Evolutionary conservation across 805 yeast species (phyloP), one percentile per base, ranked within the genome.

Genomic region (Lachancea thermotolerans): DNA sequence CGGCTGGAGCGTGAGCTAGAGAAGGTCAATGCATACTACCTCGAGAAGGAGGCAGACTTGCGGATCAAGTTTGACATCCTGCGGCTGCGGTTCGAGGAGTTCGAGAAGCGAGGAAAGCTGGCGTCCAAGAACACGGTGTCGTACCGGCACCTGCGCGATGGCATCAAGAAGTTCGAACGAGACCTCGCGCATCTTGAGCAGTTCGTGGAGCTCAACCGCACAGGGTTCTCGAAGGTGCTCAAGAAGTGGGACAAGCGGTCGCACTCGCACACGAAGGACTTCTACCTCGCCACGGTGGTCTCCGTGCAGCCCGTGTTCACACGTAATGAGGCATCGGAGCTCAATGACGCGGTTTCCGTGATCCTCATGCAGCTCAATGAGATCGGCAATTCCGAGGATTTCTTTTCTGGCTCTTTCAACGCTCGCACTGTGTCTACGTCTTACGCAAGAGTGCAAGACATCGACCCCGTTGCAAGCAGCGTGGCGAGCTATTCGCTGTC

Each of bases 181-280:
- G 98, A 93, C 64, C 69, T 93, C 51, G 85, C 85, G 50, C 75
- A 95, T 48, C 71, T 93, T 25, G 96, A 93, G 60, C 97, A 91
- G 64, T 93, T 86, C 66, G 88, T 93, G 34, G 97, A 90, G 64
- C 73, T 93, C 47, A 93, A 93, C 62, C 96, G 90, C 58, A 87
- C 95, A 0, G 99, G 99, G 11, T 93, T 93, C 65, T 82, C 95
- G 17, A 93, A 93, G 67, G 97, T 88, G 27, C 76, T 93, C 57
- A 93, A 93, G 64, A 93, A 93, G 68, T 93, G 99, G 99, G 99
- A 93, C 67, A 93, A 93, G 66, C 73, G 97, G 50, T 88, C 96
- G 17, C 89, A 91, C 58, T 86, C 96, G 2, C 95, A 87, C 54
- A 89, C 96, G 6, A 89, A 90, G 59, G 99, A 93, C 61, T 72